Conservation (phyloP, 2,329 filamentous ascomycete species). For the Leptoxyphium fumago region DNA sequence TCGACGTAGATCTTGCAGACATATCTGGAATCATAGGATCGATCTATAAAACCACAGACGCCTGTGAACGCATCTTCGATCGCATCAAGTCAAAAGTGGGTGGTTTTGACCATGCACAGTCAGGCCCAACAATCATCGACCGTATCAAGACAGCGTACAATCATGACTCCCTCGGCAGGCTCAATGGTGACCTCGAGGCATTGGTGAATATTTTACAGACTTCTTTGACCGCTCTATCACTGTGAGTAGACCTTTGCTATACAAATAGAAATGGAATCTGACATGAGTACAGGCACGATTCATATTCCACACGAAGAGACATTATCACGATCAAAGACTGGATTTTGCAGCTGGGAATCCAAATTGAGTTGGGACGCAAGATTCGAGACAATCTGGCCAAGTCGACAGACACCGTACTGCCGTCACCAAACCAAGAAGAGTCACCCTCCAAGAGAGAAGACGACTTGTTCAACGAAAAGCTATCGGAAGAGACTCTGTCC, state of each 20-base stretch:
- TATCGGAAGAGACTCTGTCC: not conserved
- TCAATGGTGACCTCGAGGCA: slow-evolving; percentile 10
- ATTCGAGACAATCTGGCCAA: not conserved
- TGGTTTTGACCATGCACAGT: slow-evolving; percentile 1
- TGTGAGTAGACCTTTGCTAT: slow-evolving; percentile 1
- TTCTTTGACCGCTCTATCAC: slow-evolving; percentile 7
- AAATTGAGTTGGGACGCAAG: not conserved
- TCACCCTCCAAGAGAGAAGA: not conserved
- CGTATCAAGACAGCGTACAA: slow-evolving; percentile 6
- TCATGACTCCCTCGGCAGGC: slow-evolving; percentile 6
- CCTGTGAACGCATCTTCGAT: slow-evolving; percentile 3
- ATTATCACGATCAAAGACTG: not conserved
- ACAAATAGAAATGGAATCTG: not conserved
- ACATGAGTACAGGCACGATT: not conserved
- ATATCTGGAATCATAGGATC: slow-evolving; percentile 1
- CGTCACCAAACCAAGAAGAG: not conserved
- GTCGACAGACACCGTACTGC: not conserved
- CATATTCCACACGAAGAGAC: not conserved
- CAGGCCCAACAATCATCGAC: slow-evolving; percentile 1
- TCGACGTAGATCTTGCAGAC: slow-evolving; percentile 2
- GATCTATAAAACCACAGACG: slow-evolving; percentile 4
- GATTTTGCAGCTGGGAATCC: not conserved
- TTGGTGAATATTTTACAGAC: slow-evolving; percentile 8
- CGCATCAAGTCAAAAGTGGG: slow-evolving; percentile 4
- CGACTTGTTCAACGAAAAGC: not conserved